phyloP scores from a whole-genome alignment of 768 basidiomycete species.

The Phallus indusiatus region DNA sequence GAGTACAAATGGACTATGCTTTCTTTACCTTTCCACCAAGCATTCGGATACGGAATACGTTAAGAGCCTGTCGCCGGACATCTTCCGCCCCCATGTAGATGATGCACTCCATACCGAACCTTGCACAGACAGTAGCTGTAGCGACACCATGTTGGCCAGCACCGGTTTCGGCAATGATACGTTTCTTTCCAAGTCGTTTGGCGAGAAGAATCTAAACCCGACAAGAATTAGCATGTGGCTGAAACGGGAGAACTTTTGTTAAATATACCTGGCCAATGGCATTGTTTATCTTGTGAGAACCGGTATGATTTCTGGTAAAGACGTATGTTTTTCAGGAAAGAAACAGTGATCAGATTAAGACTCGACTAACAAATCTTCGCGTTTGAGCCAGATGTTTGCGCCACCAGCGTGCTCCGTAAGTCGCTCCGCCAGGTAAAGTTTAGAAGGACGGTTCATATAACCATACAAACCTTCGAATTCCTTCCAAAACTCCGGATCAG shows the following conservation, averaged over 20 bases:
- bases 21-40: slow-evolving; percentile 72
- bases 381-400: slow-evolving; percentile 96
- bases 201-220: slow-evolving; percentile 78
- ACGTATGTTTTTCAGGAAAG: slow-evolving; percentile 3
- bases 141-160: slow-evolving; percentile 99
- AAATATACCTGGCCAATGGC: slow-evolving; percentile 88
- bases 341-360: slow-evolving; percentile 2
- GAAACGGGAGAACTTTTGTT: slow-evolving; percentile 1
- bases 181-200: slow-evolving; percentile 85
- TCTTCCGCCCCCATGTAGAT: slow-evolving; percentile 99
- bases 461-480: slow-evolving; percentile 82
- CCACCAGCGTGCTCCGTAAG: slow-evolving; percentile 86
- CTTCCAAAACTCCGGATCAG: slow-evolving; percentile 86
- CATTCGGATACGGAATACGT: slow-evolving; percentile 98
- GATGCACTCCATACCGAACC: slow-evolving; percentile 90
- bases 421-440: slow-evolving; percentile 84
- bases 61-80: slow-evolving; percentile 89
- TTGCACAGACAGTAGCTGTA: slow-evolving; percentile 95
- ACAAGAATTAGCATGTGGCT: slow-evolving; percentile 4
- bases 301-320: slow-evolving; percentile 80
- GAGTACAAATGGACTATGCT: neutral
- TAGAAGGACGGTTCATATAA: slow-evolving; percentile 93
- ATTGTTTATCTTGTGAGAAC: slow-evolving; percentile 99
- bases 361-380: slow-evolving; percentile 69
- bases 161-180: slow-evolving; percentile 98